Conservation (phyloP, 2,329 filamentous ascomycete species). For the Xylariaceae sp. region DNA sequence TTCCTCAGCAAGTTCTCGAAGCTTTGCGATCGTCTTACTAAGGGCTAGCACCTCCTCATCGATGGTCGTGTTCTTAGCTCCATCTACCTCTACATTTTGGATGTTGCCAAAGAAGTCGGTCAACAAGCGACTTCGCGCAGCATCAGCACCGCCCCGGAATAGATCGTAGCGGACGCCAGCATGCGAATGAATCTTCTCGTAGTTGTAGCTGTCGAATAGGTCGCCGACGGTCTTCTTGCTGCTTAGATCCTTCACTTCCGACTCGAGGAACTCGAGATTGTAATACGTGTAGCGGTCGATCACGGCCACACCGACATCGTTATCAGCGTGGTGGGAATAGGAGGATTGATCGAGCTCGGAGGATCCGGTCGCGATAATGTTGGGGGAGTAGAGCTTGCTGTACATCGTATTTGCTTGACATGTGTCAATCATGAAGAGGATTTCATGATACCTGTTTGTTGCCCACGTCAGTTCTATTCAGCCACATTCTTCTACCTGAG, state of each 20-base stretch:
- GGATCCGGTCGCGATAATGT: constrained; percentile 97
- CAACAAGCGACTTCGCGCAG: constrained; percentile 76
- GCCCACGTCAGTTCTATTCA: constrained; percentile 10
- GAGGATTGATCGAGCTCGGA: constrained; percentile 94
- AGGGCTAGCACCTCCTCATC: constrained; percentile 79
- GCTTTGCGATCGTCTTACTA: constrained; percentile 64
- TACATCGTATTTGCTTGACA: constrained; percentile 99
- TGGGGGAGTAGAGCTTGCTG: constrained; percentile 95
- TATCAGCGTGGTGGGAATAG: constrained; percentile 97
- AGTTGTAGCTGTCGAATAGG: constrained; percentile 94
- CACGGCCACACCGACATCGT: constrained; percentile 95
- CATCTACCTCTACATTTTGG: constrained; percentile 90
- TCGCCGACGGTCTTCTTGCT: constrained; percentile 91
- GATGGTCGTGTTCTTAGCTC: constrained; percentile 57
- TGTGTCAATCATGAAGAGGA: constrained; percentile 99
- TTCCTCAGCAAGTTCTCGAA: constrained; percentile 52
- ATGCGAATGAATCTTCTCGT: constrained; percentile 89
- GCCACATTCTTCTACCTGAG: background rate
- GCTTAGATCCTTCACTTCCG: constrained; percentile 80
- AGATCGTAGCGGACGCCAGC: constrained; percentile 93
- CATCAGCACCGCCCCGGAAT: constrained; percentile 82
- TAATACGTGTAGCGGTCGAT: constrained; percentile 99
- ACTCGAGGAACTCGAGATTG: constrained; percentile 95
- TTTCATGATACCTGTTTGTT: constrained; percentile 77
- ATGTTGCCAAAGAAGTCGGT: constrained; percentile 99